Evolutionary conservation across 2,329 filamentous ascomycete species (phyloP).

Genomic region (Cordyceps farinosa): DNA sequence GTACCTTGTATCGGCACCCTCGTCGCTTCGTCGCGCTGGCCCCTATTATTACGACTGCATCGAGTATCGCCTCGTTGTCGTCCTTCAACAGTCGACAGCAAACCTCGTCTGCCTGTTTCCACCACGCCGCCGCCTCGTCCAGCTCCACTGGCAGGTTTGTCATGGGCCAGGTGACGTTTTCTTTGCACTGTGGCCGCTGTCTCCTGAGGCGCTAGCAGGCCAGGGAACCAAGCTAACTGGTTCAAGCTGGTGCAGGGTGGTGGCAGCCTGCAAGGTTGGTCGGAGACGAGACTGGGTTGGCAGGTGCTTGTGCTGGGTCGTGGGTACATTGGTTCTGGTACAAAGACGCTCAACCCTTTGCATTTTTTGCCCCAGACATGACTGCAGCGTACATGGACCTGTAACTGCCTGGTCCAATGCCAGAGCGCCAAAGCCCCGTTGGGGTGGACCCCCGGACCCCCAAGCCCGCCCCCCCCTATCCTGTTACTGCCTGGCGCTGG

Average conservation of each 20-base stretch:
- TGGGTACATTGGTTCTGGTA: neutral
- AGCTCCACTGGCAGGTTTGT: constrained; percentile 1
- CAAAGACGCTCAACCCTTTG: neutral
- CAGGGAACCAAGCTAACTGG: neutral
- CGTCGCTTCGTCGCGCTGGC: neutral
- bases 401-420: constrained; percentile 6
- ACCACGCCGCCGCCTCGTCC: neutral
- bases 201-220: neutral
- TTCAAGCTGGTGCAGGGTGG: neutral
- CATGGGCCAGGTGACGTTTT: constrained; percentile 14
- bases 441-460: neutral
- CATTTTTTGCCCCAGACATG: neutral
- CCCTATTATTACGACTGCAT: neutral
- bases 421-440: neutral
- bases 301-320: neutral
- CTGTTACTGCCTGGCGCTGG: neutral
- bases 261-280: neutral
- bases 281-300: no score
- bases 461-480: neutral
- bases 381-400: constrained; percentile 2
- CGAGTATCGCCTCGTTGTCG: neutral
- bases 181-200: neutral
- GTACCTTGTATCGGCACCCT: neutral
- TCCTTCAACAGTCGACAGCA: neutral
- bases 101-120: neutral